phyloP scores from a whole-genome alignment of 140 eudicot species.

The Senecio squalidus region DNA sequence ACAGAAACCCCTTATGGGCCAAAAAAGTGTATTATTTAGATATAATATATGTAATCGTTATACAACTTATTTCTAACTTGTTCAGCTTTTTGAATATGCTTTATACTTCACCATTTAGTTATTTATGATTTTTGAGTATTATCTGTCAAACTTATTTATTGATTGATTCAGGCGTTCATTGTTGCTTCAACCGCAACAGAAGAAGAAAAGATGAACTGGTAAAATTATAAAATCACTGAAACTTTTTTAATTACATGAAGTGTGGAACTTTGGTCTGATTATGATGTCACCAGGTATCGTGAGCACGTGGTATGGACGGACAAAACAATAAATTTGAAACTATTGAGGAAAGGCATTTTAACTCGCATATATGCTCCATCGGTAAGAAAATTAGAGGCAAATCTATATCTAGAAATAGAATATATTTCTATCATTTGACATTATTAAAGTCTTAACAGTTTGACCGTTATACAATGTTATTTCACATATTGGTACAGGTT shows the following conservation, averaged over 20 bases:
- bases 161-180: constrained; percentile 76
- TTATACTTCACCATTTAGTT: not conserved
- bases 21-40: too few species aligned
- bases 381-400: constrained; percentile 34
- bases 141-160: not conserved
- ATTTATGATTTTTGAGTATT: not conserved
- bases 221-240: constrained; percentile 10
- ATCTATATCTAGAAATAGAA: not conserved
- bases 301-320: constrained; percentile 95
- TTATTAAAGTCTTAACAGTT: too few species aligned
- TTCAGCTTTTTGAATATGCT: too few species aligned
- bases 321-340: constrained; percentile 52
- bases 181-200: constrained; percentile 90
- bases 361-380: constrained; percentile 92
- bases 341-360: constrained; percentile 71
- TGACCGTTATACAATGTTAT: not conserved
- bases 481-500: constrained; percentile 28
- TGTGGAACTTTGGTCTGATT: constrained; percentile 4
- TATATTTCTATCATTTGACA: not conserved
- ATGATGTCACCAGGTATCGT: constrained; percentile 54
- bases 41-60: too few species aligned
- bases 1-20: too few species aligned
- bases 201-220: constrained; percentile 95
- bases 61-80: too few species aligned
- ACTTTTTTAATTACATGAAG: not conserved